Evolutionary conservation across 192 early-diverging fungal genomes (phyloP).

Genomic region (Allomyces macrogynus): DNA sequence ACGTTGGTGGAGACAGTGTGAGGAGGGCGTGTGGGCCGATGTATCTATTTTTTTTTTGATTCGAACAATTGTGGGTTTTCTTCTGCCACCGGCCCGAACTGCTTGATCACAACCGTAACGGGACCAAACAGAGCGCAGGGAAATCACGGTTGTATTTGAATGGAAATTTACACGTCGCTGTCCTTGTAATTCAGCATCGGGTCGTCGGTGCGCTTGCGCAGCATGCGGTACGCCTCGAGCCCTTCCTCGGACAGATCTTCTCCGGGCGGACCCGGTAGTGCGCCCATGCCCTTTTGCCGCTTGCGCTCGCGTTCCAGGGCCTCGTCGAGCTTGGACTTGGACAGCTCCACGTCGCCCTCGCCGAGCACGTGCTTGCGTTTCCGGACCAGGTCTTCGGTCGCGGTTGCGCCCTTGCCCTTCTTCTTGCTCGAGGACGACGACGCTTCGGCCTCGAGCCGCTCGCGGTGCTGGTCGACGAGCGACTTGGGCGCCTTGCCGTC

Average conservation of each 20-base stretch:
- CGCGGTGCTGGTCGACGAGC: conserved; percentile 12
- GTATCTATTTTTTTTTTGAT: too few species aligned
- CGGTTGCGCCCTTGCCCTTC: conserved; percentile 10
- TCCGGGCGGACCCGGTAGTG: conserved; percentile 8
- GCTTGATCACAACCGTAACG: too few species aligned
- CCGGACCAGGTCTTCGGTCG: conserved; percentile 6
- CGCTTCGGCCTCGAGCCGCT: not conserved
- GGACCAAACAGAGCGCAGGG: too few species aligned
- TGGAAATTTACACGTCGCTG: conserved; percentile 4
- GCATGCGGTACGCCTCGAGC: conserved; percentile 40
- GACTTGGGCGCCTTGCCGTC: conserved; percentile 6
- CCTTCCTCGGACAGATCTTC: conserved; percentile 40
- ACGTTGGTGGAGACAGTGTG: too few species aligned
- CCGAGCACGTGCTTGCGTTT: conserved; percentile 19
- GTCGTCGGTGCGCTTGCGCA: conserved; percentile 21
- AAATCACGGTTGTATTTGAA: too few species aligned
- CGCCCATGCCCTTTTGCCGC: conserved; percentile 1
- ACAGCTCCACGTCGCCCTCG: conserved; percentile 34
- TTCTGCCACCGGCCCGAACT: too few species aligned
- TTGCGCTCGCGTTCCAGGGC: conserved; percentile 27
- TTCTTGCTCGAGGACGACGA: conserved; percentile 6
- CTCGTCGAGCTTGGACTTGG: conserved; percentile 25
- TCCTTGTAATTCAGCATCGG: conserved; percentile 36
- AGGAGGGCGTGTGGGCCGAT: too few species aligned
- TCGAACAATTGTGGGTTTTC: too few species aligned